These are phyloP conservation scores for Wickerhamomyces bovis DNA, from an alignment of 805 yeast species.

Conservation along the genomic window DNA sequence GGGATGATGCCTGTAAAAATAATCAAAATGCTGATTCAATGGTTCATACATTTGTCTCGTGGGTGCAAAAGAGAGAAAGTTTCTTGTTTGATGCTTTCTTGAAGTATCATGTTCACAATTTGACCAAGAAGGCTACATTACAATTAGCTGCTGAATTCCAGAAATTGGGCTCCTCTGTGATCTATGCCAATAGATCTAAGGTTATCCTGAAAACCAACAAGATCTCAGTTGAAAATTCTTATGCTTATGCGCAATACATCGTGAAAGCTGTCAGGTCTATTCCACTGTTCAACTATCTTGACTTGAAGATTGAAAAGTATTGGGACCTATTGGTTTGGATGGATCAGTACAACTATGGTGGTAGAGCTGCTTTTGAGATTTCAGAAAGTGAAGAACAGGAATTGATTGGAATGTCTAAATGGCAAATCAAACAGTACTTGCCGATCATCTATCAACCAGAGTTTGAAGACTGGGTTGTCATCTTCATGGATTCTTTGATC, in stretches of 20 bases:
- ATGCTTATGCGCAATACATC: conserved; percentile 84
- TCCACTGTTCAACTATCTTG: conserved; percentile 79
- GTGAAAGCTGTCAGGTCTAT: conserved; percentile 71
- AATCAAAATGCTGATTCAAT: conserved; percentile 73
- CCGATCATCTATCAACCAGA: conserved; percentile 76
- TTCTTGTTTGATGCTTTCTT: conserved; percentile 69
- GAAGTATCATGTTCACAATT: conserved; percentile 81
- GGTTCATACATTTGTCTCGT: conserved; percentile 72
- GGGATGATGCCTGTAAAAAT: conserved; percentile 78
- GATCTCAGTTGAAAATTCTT: conserved; percentile 75
- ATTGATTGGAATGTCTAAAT: conserved; percentile 43
- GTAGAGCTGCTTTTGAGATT: conserved; percentile 43
- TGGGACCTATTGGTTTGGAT: conserved; percentile 97
- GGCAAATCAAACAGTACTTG: conserved; percentile 75
- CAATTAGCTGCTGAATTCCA: conserved; percentile 78
- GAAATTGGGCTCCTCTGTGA: conserved; percentile 69
- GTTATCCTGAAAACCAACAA: conserved; percentile 70
- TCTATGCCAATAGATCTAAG: conserved; percentile 76
- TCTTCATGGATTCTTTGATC: conserved; percentile 65
- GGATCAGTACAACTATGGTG: conserved; percentile 87
- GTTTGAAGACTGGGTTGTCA: conserved; percentile 80
- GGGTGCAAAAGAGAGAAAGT: conserved; percentile 80
- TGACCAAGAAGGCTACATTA: conserved; percentile 74
- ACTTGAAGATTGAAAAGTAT: conserved; percentile 62
- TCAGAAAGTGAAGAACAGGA: conserved; percentile 33